phyloP scores from a whole-genome alignment of 768 basidiomycete species.

The Auricularia cornea region DNA sequence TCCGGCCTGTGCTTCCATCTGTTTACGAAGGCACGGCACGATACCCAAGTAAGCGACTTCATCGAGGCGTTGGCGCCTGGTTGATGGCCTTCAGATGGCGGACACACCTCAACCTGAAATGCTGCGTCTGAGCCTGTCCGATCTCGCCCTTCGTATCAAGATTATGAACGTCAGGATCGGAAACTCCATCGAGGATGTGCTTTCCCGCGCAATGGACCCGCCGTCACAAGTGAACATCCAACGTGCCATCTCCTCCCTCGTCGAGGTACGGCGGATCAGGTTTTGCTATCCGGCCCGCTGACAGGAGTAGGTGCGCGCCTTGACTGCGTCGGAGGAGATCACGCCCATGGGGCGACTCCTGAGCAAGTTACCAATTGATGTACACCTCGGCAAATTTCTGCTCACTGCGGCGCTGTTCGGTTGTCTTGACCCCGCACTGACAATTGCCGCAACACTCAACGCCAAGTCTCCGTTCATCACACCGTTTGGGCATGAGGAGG shows the following conservation, averaged over 20 bases:
- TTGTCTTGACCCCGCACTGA: constrained; percentile 93
- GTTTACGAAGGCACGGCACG: constrained; percentile 82
- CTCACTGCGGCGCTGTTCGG: constrained; percentile 75
- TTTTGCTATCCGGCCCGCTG: not conserved
- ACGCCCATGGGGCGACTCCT: constrained; percentile 88
- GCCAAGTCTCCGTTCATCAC: constrained; percentile 90
- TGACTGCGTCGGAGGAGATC: constrained; percentile 82
- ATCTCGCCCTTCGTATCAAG: constrained; percentile 85
- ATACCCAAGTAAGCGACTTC: constrained; percentile 50
- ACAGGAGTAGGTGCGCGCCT: constrained; percentile 59
- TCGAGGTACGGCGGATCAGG: constrained; percentile 50
- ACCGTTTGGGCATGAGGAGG: constrained; percentile 79
- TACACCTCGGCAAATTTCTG: constrained; percentile 91
- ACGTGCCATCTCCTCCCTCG: constrained; percentile 80
- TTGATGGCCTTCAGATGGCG: constrained; percentile 50
- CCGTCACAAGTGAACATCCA: constrained; percentile 81
- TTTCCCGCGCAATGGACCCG: constrained; percentile 83
- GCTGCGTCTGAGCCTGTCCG: constrained; percentile 84
- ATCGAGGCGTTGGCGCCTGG: not conserved
- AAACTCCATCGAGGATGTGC: constrained; percentile 79
- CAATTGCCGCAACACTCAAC: constrained; percentile 87
- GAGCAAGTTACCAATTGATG: constrained; percentile 89
- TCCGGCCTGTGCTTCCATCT: constrained; percentile 89
- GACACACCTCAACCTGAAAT: constrained; percentile 94
- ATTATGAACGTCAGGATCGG: constrained; percentile 88